These are phyloP conservation scores for Penicillium longicatenatum DNA, from an alignment of 495 filamentous ascomycete species.

Conservation along the genomic window DNA sequence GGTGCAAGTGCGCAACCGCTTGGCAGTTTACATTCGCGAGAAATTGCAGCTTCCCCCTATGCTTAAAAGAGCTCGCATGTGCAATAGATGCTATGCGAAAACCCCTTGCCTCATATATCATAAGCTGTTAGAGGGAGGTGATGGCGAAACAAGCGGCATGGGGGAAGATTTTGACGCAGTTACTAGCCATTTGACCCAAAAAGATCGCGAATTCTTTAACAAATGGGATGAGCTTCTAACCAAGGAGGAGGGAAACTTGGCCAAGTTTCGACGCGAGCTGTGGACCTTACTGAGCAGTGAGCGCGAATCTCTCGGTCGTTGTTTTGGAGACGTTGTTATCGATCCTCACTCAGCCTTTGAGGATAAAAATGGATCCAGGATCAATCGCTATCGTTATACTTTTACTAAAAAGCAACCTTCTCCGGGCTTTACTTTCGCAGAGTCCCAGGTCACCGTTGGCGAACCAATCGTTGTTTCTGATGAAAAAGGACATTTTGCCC, in stretches of 20 bases:
- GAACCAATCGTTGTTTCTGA: slow-evolving; percentile 97
- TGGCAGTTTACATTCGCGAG: slow-evolving; percentile 82
- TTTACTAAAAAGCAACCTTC: slow-evolving; percentile 66
- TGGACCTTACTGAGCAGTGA: slow-evolving; percentile 94
- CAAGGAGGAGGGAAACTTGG: slow-evolving; percentile 87
- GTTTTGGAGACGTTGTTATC: slow-evolving; percentile 73
- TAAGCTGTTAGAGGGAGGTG: slow-evolving; percentile 82
- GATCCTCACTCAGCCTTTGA: slow-evolving; percentile 73
- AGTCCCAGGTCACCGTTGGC: slow-evolving; percentile 85
- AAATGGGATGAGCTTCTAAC: slow-evolving; percentile 94
- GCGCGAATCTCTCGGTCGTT: slow-evolving; percentile 82
- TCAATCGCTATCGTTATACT: slow-evolving; percentile 86
- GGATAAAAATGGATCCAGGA: slow-evolving; percentile 67
- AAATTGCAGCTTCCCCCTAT: slow-evolving; percentile 80
- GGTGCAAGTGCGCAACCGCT: slow-evolving; percentile 91
- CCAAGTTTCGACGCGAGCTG: slow-evolving; percentile 81
- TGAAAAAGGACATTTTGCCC: slow-evolving; percentile 89
- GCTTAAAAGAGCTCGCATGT: slow-evolving; percentile 75
- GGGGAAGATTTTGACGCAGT: slow-evolving; percentile 74
- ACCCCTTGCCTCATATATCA: slow-evolving; percentile 91
- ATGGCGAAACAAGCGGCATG: slow-evolving; percentile 75
- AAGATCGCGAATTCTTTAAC: slow-evolving; percentile 79
- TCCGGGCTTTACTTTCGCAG: slow-evolving; percentile 74
- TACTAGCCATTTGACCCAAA: slow-evolving; percentile 69
- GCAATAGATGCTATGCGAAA: slow-evolving; percentile 84